These are phyloP conservation scores for Paramecium octaurelia DNA, from an alignment of 73 alveolate genomes.

Conservation along the genomic window DNA sequence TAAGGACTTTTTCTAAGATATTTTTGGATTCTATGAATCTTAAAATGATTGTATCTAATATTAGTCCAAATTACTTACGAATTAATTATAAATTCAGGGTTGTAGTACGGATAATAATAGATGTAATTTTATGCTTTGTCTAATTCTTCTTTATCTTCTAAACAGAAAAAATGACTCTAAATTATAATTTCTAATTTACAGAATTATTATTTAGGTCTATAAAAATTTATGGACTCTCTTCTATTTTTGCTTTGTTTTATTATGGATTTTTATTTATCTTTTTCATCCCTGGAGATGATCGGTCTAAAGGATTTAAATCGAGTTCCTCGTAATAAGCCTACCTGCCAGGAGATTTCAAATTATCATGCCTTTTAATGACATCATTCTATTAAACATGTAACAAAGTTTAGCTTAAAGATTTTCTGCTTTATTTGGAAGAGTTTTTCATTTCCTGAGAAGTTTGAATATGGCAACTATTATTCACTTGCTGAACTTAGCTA, in stretches of 20 bases:
- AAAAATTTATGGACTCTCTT: background rate
- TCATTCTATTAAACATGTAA: background rate
- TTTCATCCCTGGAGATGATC: background rate
- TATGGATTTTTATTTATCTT: background rate
- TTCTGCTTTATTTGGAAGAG: background rate
- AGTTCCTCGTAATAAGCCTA: background rate
- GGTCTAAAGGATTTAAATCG: background rate
- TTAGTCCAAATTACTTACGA: background rate
- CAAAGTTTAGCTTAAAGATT: background rate
- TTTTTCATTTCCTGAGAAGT: background rate
- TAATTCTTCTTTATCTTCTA: background rate
- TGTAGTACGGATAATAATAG: background rate
- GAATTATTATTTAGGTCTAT: background rate
- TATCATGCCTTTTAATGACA: background rate
- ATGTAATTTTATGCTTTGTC: background rate
- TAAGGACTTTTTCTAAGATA: background rate
- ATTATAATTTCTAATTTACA: background rate
- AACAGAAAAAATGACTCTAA: background rate
- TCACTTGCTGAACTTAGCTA: background rate
- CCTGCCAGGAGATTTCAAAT: background rate
- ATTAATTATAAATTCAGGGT: background rate
- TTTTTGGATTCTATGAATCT: background rate
- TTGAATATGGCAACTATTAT: background rate
- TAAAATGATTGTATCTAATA: background rate
- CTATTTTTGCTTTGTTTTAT: background rate